Evolutionary conservation across 169 alveolate species (phyloP), one percentile per base, ranked within the genome.

Genomic region (Miamiensis avidus): DNA sequence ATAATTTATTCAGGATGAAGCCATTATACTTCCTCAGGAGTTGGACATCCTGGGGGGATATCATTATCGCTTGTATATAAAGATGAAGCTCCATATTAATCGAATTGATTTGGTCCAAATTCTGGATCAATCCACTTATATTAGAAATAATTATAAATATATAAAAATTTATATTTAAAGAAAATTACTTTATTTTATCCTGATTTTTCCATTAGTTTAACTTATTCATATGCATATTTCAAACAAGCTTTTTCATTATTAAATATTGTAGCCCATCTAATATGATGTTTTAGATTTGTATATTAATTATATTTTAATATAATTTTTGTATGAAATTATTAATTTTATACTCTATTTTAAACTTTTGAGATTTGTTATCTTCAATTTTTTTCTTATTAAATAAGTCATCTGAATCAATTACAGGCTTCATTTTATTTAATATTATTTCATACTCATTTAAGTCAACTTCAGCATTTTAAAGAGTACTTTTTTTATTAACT

Each of bases 91-190:
- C 89, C 89, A 85, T 73, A 78, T 25, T 79, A 81, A 79, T 85
- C 89, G 0, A 1, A 20, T 33, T 85, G 31, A 74, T 74, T 78
- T 20, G 89, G 85, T 25, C 89, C 89, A 85, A 85, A 85, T 34
- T 85, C 89, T 11, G 69, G 69, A 49, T 49, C 69, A 11, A 20
- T 49, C 69, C 69, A 49, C 69, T 49, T 49, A 11, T 11, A 49
- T 49, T 11, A 11, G 20, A 49, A 49, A 49, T 11, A 49, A 49
- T 49, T 11, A 20, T 49, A 11, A 11, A 49, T 49, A 49, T 11
- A 20, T 49, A 49, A 49, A 49, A 11, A 49, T 11, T 11, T 49
- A 49, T 20, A 49, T 49, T 11, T 11, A 49, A 4, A 49, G 20
- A 49, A 11, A 49, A 49, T 11, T 49, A 49, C 69, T 20, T 49